These are phyloP conservation scores for Theobroma grandiflorum DNA, from an alignment of 441 rosid genomes.

Conservation along the genomic window DNA sequence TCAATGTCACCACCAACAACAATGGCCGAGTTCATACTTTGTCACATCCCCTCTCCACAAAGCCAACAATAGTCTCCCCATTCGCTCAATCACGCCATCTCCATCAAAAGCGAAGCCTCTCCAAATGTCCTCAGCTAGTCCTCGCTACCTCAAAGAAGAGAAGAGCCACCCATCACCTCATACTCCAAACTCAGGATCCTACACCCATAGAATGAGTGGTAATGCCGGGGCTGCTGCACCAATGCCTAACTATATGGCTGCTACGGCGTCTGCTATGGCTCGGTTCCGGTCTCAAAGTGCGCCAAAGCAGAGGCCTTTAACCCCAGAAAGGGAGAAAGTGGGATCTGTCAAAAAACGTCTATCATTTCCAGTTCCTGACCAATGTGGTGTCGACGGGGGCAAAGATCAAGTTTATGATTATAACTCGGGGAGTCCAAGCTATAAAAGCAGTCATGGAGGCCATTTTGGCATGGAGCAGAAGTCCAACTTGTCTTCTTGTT, in stretches of 20 bases:
- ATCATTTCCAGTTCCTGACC: conserved; percentile 39
- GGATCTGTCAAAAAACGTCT: conserved; percentile 44
- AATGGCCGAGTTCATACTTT: conserved; percentile 33
- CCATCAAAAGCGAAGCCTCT: conserved; percentile 30
- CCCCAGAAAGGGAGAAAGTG: conserved; percentile 39
- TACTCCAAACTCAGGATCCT: not conserved
- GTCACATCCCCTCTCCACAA: conserved; percentile 37
- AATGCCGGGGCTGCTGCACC: conserved; percentile 26
- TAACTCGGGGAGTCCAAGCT: conserved; percentile 19
- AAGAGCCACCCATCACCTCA: conserved; percentile 27
- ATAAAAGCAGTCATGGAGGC: conserved; percentile 11
- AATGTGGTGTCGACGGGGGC: not conserved
- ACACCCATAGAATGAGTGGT: conserved; percentile 14
- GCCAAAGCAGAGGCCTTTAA: conserved; percentile 47
- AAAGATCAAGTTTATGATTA: conserved; percentile 11
- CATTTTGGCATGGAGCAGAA: conserved; percentile 28
- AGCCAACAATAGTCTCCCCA: conserved; percentile 17
- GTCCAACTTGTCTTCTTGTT: conserved; percentile 30
- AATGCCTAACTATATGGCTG: conserved; percentile 59
- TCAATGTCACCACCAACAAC: conserved; percentile 36
- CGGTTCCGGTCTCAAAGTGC: conserved; percentile 54
- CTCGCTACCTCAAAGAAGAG: conserved; percentile 32
- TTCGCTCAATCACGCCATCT: conserved; percentile 28
- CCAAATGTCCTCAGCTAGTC: conserved; percentile 37
- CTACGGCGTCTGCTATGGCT: conserved; percentile 58